Evolutionary conservation across 306 rosid genomes (phyloP), one percentile per base, ranked within the genome.

Genomic region (Spatholobus suberectus): DNA sequence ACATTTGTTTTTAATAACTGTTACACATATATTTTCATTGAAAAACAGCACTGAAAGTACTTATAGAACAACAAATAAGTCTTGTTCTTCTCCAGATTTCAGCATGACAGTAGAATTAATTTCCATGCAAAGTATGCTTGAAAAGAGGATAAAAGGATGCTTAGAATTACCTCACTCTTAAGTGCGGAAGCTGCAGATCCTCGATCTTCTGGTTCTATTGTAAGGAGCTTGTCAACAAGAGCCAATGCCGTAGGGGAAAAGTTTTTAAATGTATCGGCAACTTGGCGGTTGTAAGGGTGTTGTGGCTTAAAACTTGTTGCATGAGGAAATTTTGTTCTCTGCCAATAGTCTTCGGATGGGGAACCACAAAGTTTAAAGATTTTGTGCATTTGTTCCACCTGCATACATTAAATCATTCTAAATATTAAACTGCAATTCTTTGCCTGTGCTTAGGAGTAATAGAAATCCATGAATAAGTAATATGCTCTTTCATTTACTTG

Each of bases 301-400:
- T 93, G 98, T 67, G 97, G 98, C 81, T 93, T 96, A 84, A 91
- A 96, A 89, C 97, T 93, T 65, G 99, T 93, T 77, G 98, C 91
- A 76, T 84, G 93, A 1, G 99, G 97, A 66, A 92, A 83, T 54
- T 87, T 93, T 79, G 94, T 92, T 87, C 81, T 90, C 82, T 85
- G 85, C 99, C 97, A 96, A 82, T 85, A 93, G 11, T 89, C 96
- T 80, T 92, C 94, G 4, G 92, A 89, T 24, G 98, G 97, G 18
- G 99, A 96, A 58, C 99, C 98, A 68, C 99, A 96, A 65, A 96
- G 96, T 88, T 93, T 96, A 83, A 92, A 96, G 74, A 93, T 96
- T 83, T 96, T 96, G 62, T 96, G 99, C 95, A 92, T 88, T 89
- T 96, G 99, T 84, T 96, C 99, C 71, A 95, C 98, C 98, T 95